Evolutionary conservation across 495 filamentous ascomycete species (phyloP).

Genomic region (Clohesyomyces aquaticus): DNA sequence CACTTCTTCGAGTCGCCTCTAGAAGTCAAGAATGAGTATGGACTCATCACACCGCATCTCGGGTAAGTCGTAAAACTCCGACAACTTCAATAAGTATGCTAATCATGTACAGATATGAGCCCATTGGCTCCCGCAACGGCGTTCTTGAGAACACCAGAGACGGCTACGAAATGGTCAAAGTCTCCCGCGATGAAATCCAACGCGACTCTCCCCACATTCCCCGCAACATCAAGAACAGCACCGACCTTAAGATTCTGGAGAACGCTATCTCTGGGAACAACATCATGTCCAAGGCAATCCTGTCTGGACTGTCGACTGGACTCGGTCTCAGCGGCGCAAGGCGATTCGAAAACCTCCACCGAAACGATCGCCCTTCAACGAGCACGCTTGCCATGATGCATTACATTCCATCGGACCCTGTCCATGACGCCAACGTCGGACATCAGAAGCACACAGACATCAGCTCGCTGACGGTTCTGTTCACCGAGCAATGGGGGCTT

Average conservation of each 20-base stretch:
- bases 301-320: conserved; percentile 55
- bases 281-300: conserved; percentile 57
- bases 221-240: conserved; percentile 54
- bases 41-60: conserved; percentile 30
- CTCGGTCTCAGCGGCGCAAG: conserved; percentile 49
- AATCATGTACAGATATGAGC: conserved; percentile 48
- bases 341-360: conserved; percentile 59
- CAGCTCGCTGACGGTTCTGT: conserved; percentile 60
- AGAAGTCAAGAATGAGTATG: conserved; percentile 51
- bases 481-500: conserved; percentile 61
- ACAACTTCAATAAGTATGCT: background rate
- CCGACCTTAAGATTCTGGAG: conserved; percentile 51
- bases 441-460: conserved; percentile 63
- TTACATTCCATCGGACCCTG: conserved; percentile 25
- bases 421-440: conserved; percentile 13
- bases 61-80: conserved; percentile 13
- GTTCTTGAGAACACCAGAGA: conserved; percentile 55
- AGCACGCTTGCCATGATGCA: conserved; percentile 44
- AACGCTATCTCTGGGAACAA: conserved; percentile 52
- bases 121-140: conserved; percentile 55
- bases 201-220: conserved; percentile 44
- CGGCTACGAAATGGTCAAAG: conserved; percentile 61
- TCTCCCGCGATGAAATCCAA: conserved; percentile 41
- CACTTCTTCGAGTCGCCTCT: conserved; percentile 56
- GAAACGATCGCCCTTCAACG: conserved; percentile 55